A percentile compares a stretch with the other conserved stretches of the same genome.
Evolutionary conservation across 1,284 basidiomycete species (phyloP).

Genomic region (Sanghuangporus baumii): DNA sequence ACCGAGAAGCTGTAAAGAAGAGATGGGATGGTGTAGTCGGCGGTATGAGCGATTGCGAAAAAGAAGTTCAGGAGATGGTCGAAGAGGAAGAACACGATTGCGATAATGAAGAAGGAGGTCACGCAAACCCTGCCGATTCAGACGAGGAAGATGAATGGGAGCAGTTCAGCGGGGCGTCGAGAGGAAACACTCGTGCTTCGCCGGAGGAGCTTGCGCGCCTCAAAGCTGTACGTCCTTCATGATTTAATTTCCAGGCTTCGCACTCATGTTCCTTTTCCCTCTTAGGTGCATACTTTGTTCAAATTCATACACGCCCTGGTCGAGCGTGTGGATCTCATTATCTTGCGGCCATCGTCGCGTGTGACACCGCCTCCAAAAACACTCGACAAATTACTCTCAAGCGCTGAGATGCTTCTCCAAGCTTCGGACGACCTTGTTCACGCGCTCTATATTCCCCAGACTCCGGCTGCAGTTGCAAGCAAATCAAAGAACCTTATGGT

Average conservation of each 20-base stretch:
- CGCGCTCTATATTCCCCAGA: slow-evolving; percentile 58
- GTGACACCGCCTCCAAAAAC: slow-evolving; percentile 16
- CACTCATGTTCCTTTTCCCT: background rate
- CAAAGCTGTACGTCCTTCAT: slow-evolving; percentile 19
- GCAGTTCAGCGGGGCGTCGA: slow-evolving; percentile 16
- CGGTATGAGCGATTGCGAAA: slow-evolving; percentile 54
- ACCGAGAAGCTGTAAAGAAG: slow-evolving; percentile 53
- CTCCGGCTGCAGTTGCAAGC: slow-evolving; percentile 33
- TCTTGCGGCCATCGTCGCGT: slow-evolving; percentile 33
- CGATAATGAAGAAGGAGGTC: slow-evolving; percentile 25
- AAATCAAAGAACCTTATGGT: slow-evolving; percentile 35
- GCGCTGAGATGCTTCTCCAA: slow-evolving; percentile 46
- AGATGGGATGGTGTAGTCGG: slow-evolving; percentile 51
- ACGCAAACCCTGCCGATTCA: slow-evolving; percentile 26
- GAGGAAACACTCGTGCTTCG: slow-evolving; percentile 22
- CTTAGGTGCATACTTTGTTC: slow-evolving; percentile 50
- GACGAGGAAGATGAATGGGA: slow-evolving; percentile 48
- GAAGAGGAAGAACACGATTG: slow-evolving; percentile 30
- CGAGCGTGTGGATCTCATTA: slow-evolving; percentile 48
- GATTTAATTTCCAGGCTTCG: background rate
- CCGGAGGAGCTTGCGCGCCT: slow-evolving; percentile 25
- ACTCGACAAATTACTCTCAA: slow-evolving; percentile 45
- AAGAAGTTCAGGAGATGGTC: slow-evolving; percentile 54
- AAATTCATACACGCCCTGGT: slow-evolving; percentile 59
- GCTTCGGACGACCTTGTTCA: slow-evolving; percentile 60